Conservation (phyloP, 768 basidiomycete species). For the Rossbeevera mucosa region DNA sequence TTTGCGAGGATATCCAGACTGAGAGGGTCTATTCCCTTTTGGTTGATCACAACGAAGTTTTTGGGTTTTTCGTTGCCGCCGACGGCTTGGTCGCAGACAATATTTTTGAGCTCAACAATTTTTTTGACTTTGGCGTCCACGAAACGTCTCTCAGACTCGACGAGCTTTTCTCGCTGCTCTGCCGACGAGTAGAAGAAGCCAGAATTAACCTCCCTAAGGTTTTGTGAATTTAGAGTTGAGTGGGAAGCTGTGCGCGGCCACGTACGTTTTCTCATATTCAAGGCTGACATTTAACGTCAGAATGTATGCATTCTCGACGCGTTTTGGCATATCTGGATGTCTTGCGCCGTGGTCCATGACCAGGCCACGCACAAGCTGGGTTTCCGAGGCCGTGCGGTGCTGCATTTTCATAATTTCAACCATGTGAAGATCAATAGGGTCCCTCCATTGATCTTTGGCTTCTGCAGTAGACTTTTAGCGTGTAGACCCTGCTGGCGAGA, state of each 20-base stretch:
- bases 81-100: constrained; percentile 91
- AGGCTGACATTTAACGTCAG: constrained; percentile 95
- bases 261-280: constrained; percentile 99
- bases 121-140: constrained; percentile 93
- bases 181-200: constrained; percentile 99
- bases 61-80: constrained; percentile 77
- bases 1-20: constrained; percentile 94
- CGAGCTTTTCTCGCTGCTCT: constrained; percentile 97
- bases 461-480: constrained; percentile 37
- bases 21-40: constrained; percentile 98
- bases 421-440: constrained; percentile 99
- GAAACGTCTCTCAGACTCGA: constrained; percentile 93
- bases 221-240: constrained; percentile 17
- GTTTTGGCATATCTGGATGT: constrained; percentile 99
- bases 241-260: constrained; percentile 19
- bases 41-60: constrained; percentile 93
- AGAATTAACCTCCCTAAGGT: constrained; percentile 90
- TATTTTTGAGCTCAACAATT: constrained; percentile 93
- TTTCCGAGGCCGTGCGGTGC: constrained; percentile 96
- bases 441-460: constrained; percentile 62
- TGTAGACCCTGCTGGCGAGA: constrained; percentile 24
- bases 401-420: constrained; percentile 99
- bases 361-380: constrained; percentile 89
- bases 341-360: constrained; percentile 96
- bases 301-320: constrained; percentile 93